Evolutionary conservation across 2,329 filamentous ascomycete genomes (phyloP).

Genomic region (Aspergillus sp.): DNA sequence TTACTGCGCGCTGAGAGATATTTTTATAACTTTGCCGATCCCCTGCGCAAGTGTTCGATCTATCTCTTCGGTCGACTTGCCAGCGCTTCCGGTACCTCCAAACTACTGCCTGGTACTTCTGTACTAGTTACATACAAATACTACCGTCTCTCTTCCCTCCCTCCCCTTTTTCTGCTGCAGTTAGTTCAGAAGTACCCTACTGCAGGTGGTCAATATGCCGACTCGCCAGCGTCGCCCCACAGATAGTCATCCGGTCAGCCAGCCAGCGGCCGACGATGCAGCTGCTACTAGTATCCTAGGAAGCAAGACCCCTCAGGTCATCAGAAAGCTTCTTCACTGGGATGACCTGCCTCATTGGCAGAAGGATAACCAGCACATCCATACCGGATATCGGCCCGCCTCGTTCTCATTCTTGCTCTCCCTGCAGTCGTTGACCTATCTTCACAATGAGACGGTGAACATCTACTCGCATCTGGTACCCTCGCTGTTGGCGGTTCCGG

Average conservation of each 20-base stretch:
- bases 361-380: slow-evolving; percentile 69
- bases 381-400: slow-evolving; percentile 62
- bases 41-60: not conserved
- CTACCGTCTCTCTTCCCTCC: no score
- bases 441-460: slow-evolving; percentile 71
- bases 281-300: slow-evolving; percentile 25
- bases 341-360: slow-evolving; percentile 55
- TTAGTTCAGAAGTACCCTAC: not conserved
- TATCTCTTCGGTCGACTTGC: not conserved
- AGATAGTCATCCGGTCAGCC: slow-evolving; percentile 18
- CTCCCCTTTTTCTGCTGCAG: not conserved
- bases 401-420: slow-evolving; percentile 62
- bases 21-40: not conserved
- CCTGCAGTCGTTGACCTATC: slow-evolving; percentile 57
- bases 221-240: slow-evolving; percentile 33
- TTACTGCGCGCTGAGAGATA: not conserved
- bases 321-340: slow-evolving; percentile 48
- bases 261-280: slow-evolving; percentile 22
- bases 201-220: slow-evolving; percentile 20
- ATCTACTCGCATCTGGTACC: slow-evolving; percentile 73
- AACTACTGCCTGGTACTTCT: not conserved
- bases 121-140: no score
- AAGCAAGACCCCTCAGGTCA: slow-evolving; percentile 24
- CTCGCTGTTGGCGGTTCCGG: slow-evolving; percentile 56
- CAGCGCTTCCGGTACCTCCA: not conserved